Evolutionary conservation across 371 early-diverging fungal genomes (phyloP).

Genomic region (Chytridiales sp.): DNA sequence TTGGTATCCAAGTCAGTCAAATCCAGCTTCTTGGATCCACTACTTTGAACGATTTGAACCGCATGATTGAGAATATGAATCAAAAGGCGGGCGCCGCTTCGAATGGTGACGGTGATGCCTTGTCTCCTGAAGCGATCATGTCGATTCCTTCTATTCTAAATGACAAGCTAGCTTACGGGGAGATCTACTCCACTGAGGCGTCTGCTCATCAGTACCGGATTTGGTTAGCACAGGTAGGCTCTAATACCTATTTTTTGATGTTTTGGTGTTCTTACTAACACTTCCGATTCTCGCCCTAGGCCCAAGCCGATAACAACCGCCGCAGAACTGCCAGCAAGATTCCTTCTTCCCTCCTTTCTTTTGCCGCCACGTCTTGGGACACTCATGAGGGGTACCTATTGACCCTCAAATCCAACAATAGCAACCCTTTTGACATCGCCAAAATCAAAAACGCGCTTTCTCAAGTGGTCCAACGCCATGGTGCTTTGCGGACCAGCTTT

Average conservation of each 20-base stretch:
- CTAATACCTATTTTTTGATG: not conserved
- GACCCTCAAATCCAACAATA: not conserved
- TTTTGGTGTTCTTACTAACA: too few species aligned
- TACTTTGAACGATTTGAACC: constrained; percentile 8
- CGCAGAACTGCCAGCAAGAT: not conserved
- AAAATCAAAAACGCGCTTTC: not conserved
- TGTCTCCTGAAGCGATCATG: not conserved
- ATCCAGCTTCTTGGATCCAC: constrained; percentile 17
- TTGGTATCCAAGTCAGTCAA: constrained; percentile 13
- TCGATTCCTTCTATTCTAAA: not conserved
- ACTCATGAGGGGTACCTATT: constrained; percentile 15
- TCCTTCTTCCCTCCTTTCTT: not conserved
- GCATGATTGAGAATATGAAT: not conserved
- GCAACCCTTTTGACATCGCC: not conserved
- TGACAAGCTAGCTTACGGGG: constrained; percentile 3
- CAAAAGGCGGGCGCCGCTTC: constrained; percentile 1
- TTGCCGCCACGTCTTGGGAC: not conserved
- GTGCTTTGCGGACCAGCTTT: not conserved
- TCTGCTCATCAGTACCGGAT: constrained; percentile 16
- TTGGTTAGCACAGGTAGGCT: constrained; percentile 8
- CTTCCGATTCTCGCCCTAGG: not conserved
- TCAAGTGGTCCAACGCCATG: not conserved
- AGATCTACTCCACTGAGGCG: constrained; percentile 9
- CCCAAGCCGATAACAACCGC: not conserved
- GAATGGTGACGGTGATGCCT: not conserved